phyloP scores from a whole-genome alignment of 1,139 yeast genomes.

The Protomyces inouyei region DNA sequence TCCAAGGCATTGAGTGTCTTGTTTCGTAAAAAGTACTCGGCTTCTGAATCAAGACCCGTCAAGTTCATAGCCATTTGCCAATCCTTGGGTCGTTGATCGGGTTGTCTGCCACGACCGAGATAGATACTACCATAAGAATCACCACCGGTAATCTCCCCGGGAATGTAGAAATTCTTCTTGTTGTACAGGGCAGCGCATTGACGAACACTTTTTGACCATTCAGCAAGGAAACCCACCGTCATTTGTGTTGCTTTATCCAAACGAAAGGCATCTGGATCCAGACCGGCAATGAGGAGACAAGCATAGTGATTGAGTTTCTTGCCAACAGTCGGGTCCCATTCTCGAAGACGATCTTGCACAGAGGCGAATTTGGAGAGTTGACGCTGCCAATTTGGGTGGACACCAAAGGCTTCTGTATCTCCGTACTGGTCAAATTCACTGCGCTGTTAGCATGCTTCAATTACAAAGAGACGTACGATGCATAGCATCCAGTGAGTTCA shows the following conservation, averaged over 20 bases:
- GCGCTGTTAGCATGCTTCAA: not conserved
- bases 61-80: conserved; percentile 13
- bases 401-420: conserved; percentile 29
- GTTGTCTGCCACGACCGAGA: conserved; percentile 29
- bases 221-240: conserved; percentile 28
- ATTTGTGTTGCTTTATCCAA: conserved; percentile 30
- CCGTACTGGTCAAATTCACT: conserved; percentile 30
- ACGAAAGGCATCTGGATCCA: conserved; percentile 30
- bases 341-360: conserved; percentile 31
- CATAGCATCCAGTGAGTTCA: conserved; percentile 26
- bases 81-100: conserved; percentile 25
- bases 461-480: conserved; percentile 5
- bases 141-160: conserved; percentile 30
- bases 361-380: conserved; percentile 30
- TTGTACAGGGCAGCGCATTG: conserved; percentile 22
- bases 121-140: conserved; percentile 28
- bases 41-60: conserved; percentile 12
- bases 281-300: conserved; percentile 26
- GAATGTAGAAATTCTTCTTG: conserved; percentile 29
- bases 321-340: conserved; percentile 28
- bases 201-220: conserved; percentile 27
- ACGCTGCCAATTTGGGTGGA: conserved; percentile 29
- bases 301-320: conserved; percentile 27
- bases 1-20: conserved; percentile 15
- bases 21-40: conserved; percentile 23